Evolutionary conservation across 805 yeast species (phyloP).

Genomic region (Citeromyces nyonsensis): DNA sequence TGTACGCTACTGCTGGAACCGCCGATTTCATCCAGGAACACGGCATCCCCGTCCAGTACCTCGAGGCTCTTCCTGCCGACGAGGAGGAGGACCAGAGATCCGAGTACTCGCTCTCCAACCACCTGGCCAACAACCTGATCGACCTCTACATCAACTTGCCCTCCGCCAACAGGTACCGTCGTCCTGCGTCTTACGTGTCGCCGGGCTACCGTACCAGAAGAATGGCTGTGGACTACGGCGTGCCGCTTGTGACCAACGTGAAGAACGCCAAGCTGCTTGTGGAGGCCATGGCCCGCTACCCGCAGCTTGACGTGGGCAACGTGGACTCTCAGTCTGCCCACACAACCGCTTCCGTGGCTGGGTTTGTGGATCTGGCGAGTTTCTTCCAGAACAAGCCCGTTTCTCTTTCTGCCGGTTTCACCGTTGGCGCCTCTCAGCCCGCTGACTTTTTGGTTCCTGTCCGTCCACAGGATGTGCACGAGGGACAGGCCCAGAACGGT

Average conservation of each 20-base stretch:
- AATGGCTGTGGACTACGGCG: conserved; percentile 98
- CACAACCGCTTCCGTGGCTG: conserved; percentile 69
- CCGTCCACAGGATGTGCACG: conserved; percentile 67
- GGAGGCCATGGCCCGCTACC: conserved; percentile 78
- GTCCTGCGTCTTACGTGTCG: conserved; percentile 96
- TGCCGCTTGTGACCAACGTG: conserved; percentile 94
- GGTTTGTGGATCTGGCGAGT: conserved; percentile 70
- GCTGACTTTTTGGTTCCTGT: conserved; percentile 68
- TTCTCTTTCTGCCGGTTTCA: conserved; percentile 67
- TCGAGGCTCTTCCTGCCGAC: conserved; percentile 62
- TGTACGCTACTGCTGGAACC: conserved; percentile 98
- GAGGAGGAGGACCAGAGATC: conserved; percentile 57
- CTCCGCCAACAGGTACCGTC: conserved; percentile 90
- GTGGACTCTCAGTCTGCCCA: conserved; percentile 88
- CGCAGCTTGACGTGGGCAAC: conserved; percentile 50
- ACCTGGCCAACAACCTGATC: conserved; percentile 90
- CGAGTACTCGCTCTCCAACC: conserved; percentile 92
- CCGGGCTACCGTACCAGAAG: conserved; percentile 98
- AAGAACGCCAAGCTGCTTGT: conserved; percentile 91
- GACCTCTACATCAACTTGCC: conserved; percentile 95
- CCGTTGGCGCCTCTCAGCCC: conserved; percentile 46
- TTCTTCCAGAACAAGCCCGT: conserved; percentile 46
- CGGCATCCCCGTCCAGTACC: conserved; percentile 83
- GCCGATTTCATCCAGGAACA: conserved; percentile 96
- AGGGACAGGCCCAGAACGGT: conserved; percentile 43